Base-by-base conservation (phyloP, 257 asterid genomes). In the Solanum raphanifolium region DNA sequence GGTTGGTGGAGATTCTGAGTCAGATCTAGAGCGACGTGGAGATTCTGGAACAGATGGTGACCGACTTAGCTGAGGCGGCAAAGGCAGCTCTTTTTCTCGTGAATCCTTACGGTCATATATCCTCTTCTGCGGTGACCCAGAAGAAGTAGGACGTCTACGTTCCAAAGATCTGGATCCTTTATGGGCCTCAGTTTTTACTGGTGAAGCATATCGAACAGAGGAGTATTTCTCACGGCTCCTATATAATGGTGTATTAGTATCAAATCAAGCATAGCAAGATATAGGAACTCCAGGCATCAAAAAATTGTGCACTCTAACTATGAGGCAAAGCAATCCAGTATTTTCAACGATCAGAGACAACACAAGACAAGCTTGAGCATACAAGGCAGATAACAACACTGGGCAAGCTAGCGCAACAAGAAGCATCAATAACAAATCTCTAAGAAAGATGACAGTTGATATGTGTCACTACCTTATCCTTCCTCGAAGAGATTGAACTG, bases 121-220 rank as follows among this genome's bases (percentile, higher is more conserved):
- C 82, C 91, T 97, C 91, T 95, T 93, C 90, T 86, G 98, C 0
- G 96, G 95, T 79, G 97, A 94, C 91, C 95, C 91, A 89, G 92
- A 82, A 83, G 94, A 90, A 65, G 89, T 91, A 88, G 90, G 87
- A n/a, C 93, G 91, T 86, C 90, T 90, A 23, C 79, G 87, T 31
- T 93, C 97, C 48, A 48, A 69, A 38, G 91, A 87, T 81, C 86
- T 89, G 58, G 88, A 79, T 92, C 88, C 92, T 90, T 73, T 90
- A 83, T 52, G 89, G 39, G 75, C 73, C 86, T 88, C 90, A 23
- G 89, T 72, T 48, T 88, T 90, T 84, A 23, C 88, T 65, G 90
- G 93, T 90, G 94, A 91, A 81, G 92, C 88, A 76, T 86, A 91
- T 69, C 81, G 95, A 83, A 87, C 93, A 89, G 95, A 94, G 87